phyloP scores from a whole-genome alignment of 257 asterid genomes.

The Nicotiana sylvestris region DNA sequence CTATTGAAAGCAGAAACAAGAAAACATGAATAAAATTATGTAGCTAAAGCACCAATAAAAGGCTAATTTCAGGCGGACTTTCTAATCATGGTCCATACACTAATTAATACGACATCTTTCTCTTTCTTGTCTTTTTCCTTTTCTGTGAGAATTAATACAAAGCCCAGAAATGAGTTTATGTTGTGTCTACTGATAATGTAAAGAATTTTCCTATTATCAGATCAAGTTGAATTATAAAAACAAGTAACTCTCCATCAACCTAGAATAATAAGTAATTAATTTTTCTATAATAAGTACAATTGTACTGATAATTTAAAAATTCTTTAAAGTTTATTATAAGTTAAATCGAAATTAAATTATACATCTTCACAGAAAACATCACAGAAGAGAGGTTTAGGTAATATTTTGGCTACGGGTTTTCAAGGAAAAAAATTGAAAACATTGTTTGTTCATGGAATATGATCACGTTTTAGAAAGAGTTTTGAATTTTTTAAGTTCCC shows the following conservation, averaged over 20 bases:
- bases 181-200: neutral
- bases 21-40: neutral
- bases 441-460: too few species aligned
- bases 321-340: too few species aligned
- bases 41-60: neutral
- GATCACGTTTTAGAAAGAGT: too few species aligned
- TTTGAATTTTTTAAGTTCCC: too few species aligned
- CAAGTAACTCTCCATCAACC: neutral
- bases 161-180: neutral
- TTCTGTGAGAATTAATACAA: neutral
- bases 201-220: neutral
- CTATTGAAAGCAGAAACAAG: neutral
- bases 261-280: neutral
- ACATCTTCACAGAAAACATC: too few species aligned
- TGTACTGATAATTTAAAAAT: neutral
- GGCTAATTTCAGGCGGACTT: neutral
- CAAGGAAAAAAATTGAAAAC: too few species aligned
- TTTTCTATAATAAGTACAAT: neutral
- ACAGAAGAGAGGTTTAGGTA: too few species aligned
- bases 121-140: neutral
- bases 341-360: too few species aligned
- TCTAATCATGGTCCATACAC: neutral
- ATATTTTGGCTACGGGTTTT: too few species aligned
- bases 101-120: neutral
- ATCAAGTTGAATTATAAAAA: neutral